phyloP scores from a whole-genome alignment of 805 yeast species.

The Blastobotrys terrestris region DNA sequence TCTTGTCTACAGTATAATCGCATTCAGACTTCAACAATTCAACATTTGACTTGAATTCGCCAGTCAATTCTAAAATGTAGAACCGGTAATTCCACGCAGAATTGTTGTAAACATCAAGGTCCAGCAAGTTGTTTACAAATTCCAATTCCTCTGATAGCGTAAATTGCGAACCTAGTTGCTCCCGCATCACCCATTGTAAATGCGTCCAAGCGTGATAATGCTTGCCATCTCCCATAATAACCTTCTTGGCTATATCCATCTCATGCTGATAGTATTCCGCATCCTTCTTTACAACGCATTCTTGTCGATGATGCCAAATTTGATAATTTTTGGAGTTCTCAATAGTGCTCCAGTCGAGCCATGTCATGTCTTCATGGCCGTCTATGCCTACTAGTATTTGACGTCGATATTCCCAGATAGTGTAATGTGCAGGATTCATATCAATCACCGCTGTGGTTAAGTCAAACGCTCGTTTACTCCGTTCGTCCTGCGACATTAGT shows the following conservation, averaged over 20 bases:
- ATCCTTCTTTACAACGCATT: conserved; percentile 37
- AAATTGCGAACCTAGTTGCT: not conserved
- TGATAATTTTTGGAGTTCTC: conserved; percentile 88
- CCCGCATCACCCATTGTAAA: conserved; percentile 62
- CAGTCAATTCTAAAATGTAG: conserved; percentile 39
- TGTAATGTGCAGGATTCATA: conserved; percentile 81
- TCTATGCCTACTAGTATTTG: conserved; percentile 27
- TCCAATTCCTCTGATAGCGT: conserved; percentile 18
- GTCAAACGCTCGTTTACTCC: conserved; percentile 62
- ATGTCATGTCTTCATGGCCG: conserved; percentile 51
- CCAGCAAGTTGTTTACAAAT: conserved; percentile 32
- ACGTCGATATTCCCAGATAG: conserved; percentile 60
- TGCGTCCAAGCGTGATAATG: conserved; percentile 98
- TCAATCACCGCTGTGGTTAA: conserved; percentile 60
- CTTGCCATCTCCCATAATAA: conserved; percentile 75
- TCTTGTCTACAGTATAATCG: conserved; percentile 42
- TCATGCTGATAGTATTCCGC: conserved; percentile 42
- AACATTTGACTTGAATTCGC: conserved; percentile 12
- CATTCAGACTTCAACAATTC: conserved; percentile 42
- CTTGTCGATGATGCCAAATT: conserved; percentile 90
- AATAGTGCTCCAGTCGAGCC: conserved; percentile 73
- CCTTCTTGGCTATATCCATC: conserved; percentile 36
- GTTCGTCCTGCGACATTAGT: conserved; percentile 52
- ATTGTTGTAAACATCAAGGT: conserved; percentile 72
- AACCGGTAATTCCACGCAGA: conserved; percentile 90